Evolutionary conservation across 2,329 filamentous ascomycete genomes (phyloP), one percentile per base, ranked within the genome.

Genomic region (Colletotrichum horii): DNA sequence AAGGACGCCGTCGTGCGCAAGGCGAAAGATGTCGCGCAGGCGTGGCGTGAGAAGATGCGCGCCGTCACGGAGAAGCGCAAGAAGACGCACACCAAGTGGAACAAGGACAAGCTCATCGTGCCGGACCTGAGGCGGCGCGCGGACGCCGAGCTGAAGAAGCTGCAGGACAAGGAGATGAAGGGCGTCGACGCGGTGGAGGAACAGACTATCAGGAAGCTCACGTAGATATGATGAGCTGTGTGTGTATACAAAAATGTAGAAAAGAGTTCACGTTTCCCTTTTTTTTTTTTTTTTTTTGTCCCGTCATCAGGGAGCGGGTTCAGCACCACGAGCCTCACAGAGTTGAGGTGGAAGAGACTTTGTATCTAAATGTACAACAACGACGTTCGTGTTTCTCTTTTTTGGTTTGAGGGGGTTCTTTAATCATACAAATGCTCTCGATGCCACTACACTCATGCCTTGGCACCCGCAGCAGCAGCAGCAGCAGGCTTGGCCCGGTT

Each of bases 91-190:
- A 87, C 86, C 81, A 83, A 84, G 58, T 91, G 89, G 89, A 83
- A 81, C 77, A 87, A 87, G 83, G 85, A 85, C 12, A 83, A 83
- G 24, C 43, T 77, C 14, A 78, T 92, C 34, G 80, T 86, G 55
- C 84, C 85, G 3, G 90, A 92, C 78, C 80, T 88, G n/a, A 86
- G 87, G 77, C 85, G 85, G 78, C 85, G 87, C 80, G 84, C 90
- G 7, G 86, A 88, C 52, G 87, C 82, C 71, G 85, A 87, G 80
- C 77, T 87, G 80, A 87, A 89, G 79, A 88, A 88, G 83, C 76
- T 87, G 74, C 88, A 89, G 84, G 87, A 90, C 74, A 89, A 89
- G 83, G 85, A 87, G 82, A 87, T 91, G 84, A 85, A 86, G 80
- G 85, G 84, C 70, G 86, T 92, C 62, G 87, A 90, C 61, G 79